Percentiles rank a stretch among this genome's conserved stretches.
phyloP scores from a whole-genome alignment of 257 asterid genomes.

The Solanum etuberosum region DNA sequence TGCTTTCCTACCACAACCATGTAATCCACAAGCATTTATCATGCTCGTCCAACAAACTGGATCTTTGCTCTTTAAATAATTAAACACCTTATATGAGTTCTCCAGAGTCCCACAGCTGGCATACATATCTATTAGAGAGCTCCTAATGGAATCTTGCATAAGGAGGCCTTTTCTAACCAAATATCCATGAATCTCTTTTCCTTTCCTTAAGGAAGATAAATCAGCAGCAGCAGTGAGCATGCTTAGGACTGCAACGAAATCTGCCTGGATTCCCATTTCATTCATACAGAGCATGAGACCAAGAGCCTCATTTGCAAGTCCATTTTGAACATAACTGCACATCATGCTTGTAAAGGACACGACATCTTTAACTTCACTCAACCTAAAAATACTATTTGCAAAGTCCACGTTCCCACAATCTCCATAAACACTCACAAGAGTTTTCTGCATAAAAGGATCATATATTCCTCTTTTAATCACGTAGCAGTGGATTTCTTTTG shows the following conservation, averaged over 20 bases:
- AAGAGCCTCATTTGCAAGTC: slow-evolving; percentile 59
- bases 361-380: slow-evolving; percentile 33
- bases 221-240: slow-evolving; percentile 52
- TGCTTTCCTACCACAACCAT: slow-evolving; percentile 55
- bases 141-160: slow-evolving; percentile 38
- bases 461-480: slow-evolving; percentile 31
- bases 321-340: slow-evolving; percentile 48
- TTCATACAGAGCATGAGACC: slow-evolving; percentile 42
- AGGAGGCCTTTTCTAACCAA: slow-evolving; percentile 38
- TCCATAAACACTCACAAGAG: slow-evolving; percentile 55
- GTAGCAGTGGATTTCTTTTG: slow-evolving; percentile 58
- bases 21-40: slow-evolving; percentile 74
- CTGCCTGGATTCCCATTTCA: slow-evolving; percentile 44
- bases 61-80: slow-evolving; percentile 23
- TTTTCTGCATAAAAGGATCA: slow-evolving; percentile 40
- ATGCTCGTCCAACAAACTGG: slow-evolving; percentile 61
- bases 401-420: slow-evolving; percentile 45
- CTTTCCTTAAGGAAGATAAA: slow-evolving; percentile 54
- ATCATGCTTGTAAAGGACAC: slow-evolving; percentile 81
- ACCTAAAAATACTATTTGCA: slow-evolving; percentile 30
- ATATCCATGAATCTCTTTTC: slow-evolving; percentile 73
- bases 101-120: slow-evolving; percentile 65
- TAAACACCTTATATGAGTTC: slow-evolving; percentile 42
- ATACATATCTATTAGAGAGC: slow-evolving; percentile 72
- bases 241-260: slow-evolving; percentile 40